Base-by-base conservation (phyloP, 768 basidiomycete genomes). In the Auricularia cornea region DNA sequence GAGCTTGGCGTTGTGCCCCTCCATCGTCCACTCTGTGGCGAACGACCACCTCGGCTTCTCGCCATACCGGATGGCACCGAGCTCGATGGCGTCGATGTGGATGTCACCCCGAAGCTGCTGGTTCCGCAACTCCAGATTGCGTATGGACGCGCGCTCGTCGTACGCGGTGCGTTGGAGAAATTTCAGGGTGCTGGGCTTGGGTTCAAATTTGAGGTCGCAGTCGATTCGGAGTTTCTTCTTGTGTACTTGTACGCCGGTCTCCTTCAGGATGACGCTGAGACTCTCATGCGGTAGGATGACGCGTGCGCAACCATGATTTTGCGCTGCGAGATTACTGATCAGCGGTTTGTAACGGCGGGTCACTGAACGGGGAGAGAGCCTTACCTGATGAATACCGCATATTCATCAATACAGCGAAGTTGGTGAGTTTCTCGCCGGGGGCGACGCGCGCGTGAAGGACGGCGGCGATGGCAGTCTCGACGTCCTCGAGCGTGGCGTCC, bases 31-130 rank as follows among this genome's bases (percentile, higher is more conserved):
- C 20, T 57, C 54, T 3, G 54, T 31, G 16, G 30, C 54, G 3
- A 57, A 57, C 8, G 11, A 5, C 8, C 26, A 26, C 14, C 10
- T 10, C 54, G 54, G 54, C 11, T 29, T 26, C 23, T 26, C 30
- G 10, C 16, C 28, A 1, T n/a, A 29, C 26, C 14, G 54, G 11
- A 28, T 16, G 28, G 29, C 16, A 8, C 54, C 28, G 12, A 57
- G 44, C 48, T 23, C 60, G 60, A 20, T 40, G 14, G 3, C 32
- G 41, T 26, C 63, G 60, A 30, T 59, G 29, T 31, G 63, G 40
- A 51, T 61, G 5, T 63, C 57, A 2, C 62, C 62, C 12, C 57
- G 54, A 20, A 35, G 62, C 10, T 57, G 56, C 32, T 63, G 31
- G 26, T 59, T 18, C 12, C 23, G 16, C 20, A 48, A 18, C 20